These are phyloP conservation scores for Taphrina sp. DNA, from an alignment of 1,139 yeast genomes.

Conservation along the genomic window DNA sequence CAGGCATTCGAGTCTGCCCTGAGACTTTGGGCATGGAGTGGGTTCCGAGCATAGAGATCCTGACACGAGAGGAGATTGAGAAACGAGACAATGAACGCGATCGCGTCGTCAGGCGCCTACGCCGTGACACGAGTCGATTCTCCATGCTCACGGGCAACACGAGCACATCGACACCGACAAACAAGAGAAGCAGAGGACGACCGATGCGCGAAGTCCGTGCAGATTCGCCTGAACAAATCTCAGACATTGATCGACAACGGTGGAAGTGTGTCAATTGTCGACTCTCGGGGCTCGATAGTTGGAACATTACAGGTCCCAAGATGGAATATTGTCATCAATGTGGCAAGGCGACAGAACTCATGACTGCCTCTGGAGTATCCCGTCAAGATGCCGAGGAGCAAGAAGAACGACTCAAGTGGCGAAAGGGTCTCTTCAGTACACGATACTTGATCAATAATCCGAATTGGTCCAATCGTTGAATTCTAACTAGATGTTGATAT, in stretches of 20 bases:
- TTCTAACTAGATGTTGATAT: not conserved
- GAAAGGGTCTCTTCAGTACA: conserved; percentile 21
- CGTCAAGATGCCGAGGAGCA: not conserved
- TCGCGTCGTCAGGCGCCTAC: conserved; percentile 82
- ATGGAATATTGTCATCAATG: conserved; percentile 25
- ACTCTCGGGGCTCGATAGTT: conserved; percentile 34
- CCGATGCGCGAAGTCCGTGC: conserved; percentile 32
- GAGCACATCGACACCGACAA: conserved; percentile 7
- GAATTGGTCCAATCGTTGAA: conserved; percentile 3
- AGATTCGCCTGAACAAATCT: conserved; percentile 16
- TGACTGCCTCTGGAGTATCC: not conserved
- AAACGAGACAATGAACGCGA: conserved; percentile 93
- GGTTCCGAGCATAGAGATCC: conserved; percentile 83
- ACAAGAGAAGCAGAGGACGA: conserved; percentile 26
- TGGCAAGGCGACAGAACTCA: not conserved
- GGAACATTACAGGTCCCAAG: conserved; percentile 35
- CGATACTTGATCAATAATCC: conserved; percentile 29
- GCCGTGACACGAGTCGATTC: conserved; percentile 79
- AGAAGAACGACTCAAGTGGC: conserved; percentile 15
- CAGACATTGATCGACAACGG: conserved; percentile 34
- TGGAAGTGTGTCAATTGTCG: conserved; percentile 35
- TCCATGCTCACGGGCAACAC: conserved; percentile 41
- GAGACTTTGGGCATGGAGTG: conserved; percentile 69
- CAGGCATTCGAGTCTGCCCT: conserved; percentile 64
- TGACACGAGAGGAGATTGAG: conserved; percentile 91